These are phyloP conservation scores for Coniferiporia sulphurascens DNA, from an alignment of 1,284 basidiomycete species.

Conservation along the genomic window DNA sequence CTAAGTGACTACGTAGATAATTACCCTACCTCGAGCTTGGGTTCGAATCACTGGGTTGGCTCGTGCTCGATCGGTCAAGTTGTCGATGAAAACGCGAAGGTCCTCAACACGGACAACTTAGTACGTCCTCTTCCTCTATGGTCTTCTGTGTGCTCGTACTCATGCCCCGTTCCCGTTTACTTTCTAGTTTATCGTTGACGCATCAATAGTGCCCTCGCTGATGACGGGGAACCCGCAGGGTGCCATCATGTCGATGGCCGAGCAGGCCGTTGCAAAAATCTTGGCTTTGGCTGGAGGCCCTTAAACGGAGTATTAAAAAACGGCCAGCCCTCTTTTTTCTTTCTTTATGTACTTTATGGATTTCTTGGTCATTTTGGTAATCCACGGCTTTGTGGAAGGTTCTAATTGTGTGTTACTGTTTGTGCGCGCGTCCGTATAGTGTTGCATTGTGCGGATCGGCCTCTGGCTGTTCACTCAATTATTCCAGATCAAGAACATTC, in stretches of 20 bases:
- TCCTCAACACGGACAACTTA: constrained; percentile 53
- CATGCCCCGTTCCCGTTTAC: constrained; percentile 2
- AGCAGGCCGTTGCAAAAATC: constrained; percentile 50
- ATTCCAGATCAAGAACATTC: too few relatives aligned
- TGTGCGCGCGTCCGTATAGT: too few relatives aligned
- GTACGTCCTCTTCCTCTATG: constrained; percentile 28
- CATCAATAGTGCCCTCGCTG: constrained; percentile 39
- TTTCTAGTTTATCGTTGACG: constrained; percentile 36
- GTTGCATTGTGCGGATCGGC: too few relatives aligned
- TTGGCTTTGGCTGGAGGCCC: constrained; percentile 49
- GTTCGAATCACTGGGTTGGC: constrained; percentile 59
- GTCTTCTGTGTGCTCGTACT: neutral
- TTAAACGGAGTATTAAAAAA: constrained; percentile 23
- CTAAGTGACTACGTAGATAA: constrained; percentile 47
- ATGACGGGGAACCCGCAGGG: constrained; percentile 53
- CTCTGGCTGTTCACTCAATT: too few relatives aligned
- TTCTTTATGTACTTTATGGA: neutral
- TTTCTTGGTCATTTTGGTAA: too few relatives aligned
- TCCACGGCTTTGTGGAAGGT: too few relatives aligned
- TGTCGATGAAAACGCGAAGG: constrained; percentile 54
- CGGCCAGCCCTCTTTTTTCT: neutral
- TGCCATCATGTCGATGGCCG: constrained; percentile 48
- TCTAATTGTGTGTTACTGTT: too few relatives aligned
- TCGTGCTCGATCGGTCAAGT: constrained; percentile 36
- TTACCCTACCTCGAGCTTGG: constrained; percentile 43